A percentile compares a stretch with the other conserved stretches of the same genome.
These are phyloP conservation scores for Pestalotiopsis sp. DNA, from an alignment of 2,329 filamentous ascomycete species.

Conservation along the genomic window DNA sequence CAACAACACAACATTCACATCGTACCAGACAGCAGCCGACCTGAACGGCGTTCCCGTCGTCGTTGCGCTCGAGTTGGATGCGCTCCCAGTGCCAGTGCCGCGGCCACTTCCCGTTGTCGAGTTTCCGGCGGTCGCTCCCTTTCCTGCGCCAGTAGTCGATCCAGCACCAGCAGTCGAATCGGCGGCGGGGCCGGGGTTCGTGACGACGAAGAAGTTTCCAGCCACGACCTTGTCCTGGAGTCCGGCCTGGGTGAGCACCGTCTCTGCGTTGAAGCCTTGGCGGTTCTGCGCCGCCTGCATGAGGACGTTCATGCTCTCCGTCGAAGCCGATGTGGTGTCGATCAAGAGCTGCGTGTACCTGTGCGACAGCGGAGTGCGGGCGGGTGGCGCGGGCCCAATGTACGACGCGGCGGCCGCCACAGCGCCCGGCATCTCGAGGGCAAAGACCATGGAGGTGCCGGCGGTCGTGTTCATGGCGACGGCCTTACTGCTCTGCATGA, in stretches of 20 bases:
- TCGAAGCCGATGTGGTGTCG: constrained; percentile 30
- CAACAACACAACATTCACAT: neutral
- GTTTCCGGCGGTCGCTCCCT: neutral
- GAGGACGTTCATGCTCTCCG: constrained; percentile 25
- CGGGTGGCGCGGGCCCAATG: constrained; percentile 30
- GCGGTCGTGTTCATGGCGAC: constrained; percentile 31
- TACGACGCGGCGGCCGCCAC: constrained; percentile 28
- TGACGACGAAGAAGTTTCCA: constrained; percentile 37
- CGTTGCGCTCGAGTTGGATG: neutral
- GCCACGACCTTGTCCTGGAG: constrained; percentile 35
- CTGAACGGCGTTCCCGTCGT: constrained; percentile 3
- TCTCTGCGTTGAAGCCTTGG: constrained; percentile 26
- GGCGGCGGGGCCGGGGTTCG: constrained; percentile 29
- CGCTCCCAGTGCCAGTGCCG: neutral
- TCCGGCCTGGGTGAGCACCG: constrained; percentile 29
- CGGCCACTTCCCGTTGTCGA: neutral
- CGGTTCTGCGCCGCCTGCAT: constrained; percentile 28
- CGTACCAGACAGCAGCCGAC: neutral
- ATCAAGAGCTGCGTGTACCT: constrained; percentile 34
- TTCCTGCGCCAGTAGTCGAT: neutral
- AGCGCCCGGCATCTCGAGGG: constrained; percentile 24
- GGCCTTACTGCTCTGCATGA: constrained; percentile 30
- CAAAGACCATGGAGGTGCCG: constrained; percentile 23
- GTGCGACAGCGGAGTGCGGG: constrained; percentile 31
- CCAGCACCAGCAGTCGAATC: constrained; percentile 3